A percentile compares a stretch with the other conserved stretches of the same genome.
These are phyloP conservation scores for Entelexis paramagnoliae DNA, from an alignment of 1,139 yeast genomes.

Conservation along the genomic window DNA sequence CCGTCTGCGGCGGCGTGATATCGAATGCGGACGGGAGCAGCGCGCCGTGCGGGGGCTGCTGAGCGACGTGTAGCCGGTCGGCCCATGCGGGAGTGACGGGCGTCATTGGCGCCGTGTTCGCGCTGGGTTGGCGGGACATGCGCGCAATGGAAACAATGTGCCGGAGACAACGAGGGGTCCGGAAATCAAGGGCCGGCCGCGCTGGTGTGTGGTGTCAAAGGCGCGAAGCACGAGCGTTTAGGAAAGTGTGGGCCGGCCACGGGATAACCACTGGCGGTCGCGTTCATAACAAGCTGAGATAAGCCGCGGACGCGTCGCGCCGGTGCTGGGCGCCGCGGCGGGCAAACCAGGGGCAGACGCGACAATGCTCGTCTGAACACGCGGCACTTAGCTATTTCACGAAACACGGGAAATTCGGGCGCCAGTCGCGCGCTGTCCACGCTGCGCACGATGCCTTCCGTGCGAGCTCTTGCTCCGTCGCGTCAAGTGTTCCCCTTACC, in stretches of 20 bases:
- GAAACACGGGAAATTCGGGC: not conserved
- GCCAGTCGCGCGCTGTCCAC: not conserved
- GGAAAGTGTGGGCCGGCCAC: not conserved
- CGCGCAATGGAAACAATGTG: conserved; percentile 4
- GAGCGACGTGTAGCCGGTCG: conserved; percentile 8
- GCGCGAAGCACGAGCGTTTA: not conserved
- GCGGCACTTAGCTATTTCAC: too few relatives aligned
- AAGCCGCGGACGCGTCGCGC: conserved; percentile 8
- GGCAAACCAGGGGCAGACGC: not conserved
- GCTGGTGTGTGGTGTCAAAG: not conserved
- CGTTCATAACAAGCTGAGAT: conserved; percentile 7
- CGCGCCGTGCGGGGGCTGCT: conserved; percentile 4
- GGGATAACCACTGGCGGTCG: conserved; percentile 4
- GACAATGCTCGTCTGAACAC: too few relatives aligned
- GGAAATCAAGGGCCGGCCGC: conserved; percentile 2
- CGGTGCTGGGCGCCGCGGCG: not conserved
- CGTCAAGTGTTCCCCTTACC: not conserved
- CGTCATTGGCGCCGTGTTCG: conserved; percentile 17
- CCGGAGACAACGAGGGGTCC: not conserved
- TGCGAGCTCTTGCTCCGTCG: not conserved
- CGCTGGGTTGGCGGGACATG: conserved; percentile 17
- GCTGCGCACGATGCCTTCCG: not conserved
- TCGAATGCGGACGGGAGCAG: conserved; percentile 27
- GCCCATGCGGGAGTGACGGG: conserved; percentile 22
- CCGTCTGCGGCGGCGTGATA: conserved; percentile 23